Percentiles rank a stretch among this genome's conserved stretches.
Evolutionary conservation across 345 rosid genomes (phyloP).

Genomic region (Syzygium aqueum): DNA sequence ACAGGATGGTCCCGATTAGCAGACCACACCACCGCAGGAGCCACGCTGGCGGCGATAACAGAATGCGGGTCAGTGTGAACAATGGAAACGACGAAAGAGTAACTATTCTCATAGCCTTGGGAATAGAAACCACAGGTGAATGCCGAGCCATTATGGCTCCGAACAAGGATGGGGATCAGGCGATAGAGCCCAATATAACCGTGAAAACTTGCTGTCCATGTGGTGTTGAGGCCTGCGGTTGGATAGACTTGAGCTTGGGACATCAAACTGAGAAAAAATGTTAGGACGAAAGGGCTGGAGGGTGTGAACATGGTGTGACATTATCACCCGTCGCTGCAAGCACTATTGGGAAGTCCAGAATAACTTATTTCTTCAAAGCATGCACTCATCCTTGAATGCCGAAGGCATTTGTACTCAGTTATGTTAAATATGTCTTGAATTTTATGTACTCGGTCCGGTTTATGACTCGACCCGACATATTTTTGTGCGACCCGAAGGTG

Average conservation of each 20-base stretch:
- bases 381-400: not conserved
- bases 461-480: too few species aligned
- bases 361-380: not conserved
- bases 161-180: not conserved
- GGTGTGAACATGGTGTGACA: not conserved
- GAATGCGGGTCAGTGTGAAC: not conserved
- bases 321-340: not conserved
- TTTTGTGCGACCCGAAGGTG: too few species aligned
- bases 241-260: not conserved
- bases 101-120: not conserved
- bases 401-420: not conserved
- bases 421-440: too few species aligned
- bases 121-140: not conserved
- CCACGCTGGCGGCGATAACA: not conserved
- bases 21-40: conserved; percentile 8
- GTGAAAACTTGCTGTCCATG: not conserved
- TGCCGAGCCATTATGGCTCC: not conserved
- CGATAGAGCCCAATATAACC: not conserved
- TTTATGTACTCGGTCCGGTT: too few species aligned
- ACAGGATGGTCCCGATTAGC: conserved; percentile 11
- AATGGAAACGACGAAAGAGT: not conserved
- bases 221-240: not conserved
- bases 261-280: not conserved
- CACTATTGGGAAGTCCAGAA: not conserved
- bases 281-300: not conserved